These are phyloP conservation scores for Sphagnum fallax DNA, from an alignment of 228 moss, liverwort and hornwort species.

Conservation along the genomic window DNA sequence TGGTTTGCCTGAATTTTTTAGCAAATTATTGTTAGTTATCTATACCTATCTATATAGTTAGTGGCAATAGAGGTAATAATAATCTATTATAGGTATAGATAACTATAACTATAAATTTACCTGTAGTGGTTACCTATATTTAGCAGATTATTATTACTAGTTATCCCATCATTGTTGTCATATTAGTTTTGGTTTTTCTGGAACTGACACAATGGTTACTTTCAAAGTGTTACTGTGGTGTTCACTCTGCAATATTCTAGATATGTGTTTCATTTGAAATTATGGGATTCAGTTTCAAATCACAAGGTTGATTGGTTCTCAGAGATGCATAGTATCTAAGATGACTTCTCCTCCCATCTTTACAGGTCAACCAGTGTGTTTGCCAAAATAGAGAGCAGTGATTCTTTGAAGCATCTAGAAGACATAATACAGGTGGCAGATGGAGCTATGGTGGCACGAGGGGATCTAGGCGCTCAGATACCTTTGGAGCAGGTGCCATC, in stretches of 20 bases:
- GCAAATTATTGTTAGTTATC: too few species aligned
- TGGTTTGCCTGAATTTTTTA: too few species aligned
- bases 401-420: conserved; percentile 79
- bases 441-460: conserved; percentile 98
- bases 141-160: too few species aligned
- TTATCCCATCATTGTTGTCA: too few species aligned
- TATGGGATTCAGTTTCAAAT: background rate
- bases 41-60: too few species aligned
- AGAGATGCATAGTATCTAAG: background rate
- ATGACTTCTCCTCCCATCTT: background rate
- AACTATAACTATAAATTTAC: too few species aligned
- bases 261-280: background rate
- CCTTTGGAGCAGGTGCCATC: conserved; percentile 88
- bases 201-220: too few species aligned
- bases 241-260: background rate
- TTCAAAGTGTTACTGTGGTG: too few species aligned
- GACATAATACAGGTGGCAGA: conserved; percentile 89
- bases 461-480: conserved; percentile 92
- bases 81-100: too few species aligned
- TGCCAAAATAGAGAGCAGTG: conserved; percentile 94
- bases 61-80: too few species aligned
- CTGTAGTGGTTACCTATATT: too few species aligned
- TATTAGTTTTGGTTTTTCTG: too few species aligned
- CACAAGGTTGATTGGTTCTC: background rate
- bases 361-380: conserved; percentile 80